phyloP scores from a whole-genome alignment of 2,329 filamentous ascomycete species.

The Monilinia vaccinii-corymbosi region DNA sequence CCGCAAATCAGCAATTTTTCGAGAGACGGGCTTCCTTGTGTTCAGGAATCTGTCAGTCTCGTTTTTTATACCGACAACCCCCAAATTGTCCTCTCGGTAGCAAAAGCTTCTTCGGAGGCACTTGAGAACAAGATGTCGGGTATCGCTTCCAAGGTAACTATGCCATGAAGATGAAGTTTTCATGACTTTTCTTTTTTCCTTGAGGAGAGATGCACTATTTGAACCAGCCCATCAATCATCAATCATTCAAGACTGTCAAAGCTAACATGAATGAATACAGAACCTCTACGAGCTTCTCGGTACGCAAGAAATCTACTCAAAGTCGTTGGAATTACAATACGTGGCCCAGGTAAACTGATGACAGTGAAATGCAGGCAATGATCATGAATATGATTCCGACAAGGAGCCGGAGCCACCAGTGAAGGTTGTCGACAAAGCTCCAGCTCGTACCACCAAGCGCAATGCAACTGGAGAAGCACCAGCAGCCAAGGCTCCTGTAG shows the following conservation, averaged over 20 bases:
- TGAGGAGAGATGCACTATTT: slow-evolving; percentile 11
- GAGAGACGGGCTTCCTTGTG: slow-evolving; percentile 32
- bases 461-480: slow-evolving; percentile 71
- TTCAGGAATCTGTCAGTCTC: slow-evolving; percentile 31
- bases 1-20: slow-evolving; percentile 19
- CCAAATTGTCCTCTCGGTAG: slow-evolving; percentile 32
- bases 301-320: slow-evolving; percentile 40
- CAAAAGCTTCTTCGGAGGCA: slow-evolving; percentile 33
- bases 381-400: slow-evolving; percentile 58
- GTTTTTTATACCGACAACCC: slow-evolving; percentile 18
- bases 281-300: slow-evolving; percentile 98
- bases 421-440: slow-evolving; percentile 81
- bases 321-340: slow-evolving; percentile 7
- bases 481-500: slow-evolving; percentile 27
- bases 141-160: slow-evolving; percentile 32
- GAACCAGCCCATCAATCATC: background rate
- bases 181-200: slow-evolving; percentile 8
- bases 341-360: slow-evolving; percentile 25
- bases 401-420: slow-evolving; percentile 68
- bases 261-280: slow-evolving; percentile 44
- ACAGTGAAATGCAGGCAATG: slow-evolving; percentile 38
- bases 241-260: slow-evolving; percentile 12
- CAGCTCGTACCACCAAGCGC: slow-evolving; percentile 68
- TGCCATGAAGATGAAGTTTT: background rate
- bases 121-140: slow-evolving; percentile 32